phyloP scores from a whole-genome alignment of 345 rosid species.

The Pistacia integerrima region DNA sequence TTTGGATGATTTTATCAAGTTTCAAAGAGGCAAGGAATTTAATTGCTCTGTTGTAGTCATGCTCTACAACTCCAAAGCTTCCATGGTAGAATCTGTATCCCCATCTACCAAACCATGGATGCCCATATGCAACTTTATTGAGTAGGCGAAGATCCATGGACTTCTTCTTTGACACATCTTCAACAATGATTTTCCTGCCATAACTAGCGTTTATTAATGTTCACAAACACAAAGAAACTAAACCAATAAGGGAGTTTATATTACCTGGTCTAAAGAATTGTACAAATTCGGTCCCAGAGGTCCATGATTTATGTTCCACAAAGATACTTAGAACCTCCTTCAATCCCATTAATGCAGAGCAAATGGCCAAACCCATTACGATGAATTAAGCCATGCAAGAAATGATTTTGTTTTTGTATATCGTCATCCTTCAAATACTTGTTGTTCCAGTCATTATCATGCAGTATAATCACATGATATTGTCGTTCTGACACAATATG shows the following conservation, averaged over 20 bases:
- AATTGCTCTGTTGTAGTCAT: conserved; percentile 55
- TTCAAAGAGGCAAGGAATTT: conserved; percentile 63
- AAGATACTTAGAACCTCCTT: conserved; percentile 28
- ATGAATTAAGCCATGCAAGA: too few species aligned
- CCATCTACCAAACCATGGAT: conserved; percentile 92
- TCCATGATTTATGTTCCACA: conserved; percentile 76
- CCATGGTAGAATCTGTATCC: conserved; percentile 75
- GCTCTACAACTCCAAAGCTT: conserved; percentile 73
- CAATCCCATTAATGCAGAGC: too few species aligned
- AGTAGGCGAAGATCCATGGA: conserved; percentile 72
- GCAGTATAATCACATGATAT: too few species aligned
- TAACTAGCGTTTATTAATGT: background rate
- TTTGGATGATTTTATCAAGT: conserved; percentile 49
- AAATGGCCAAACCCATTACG: too few species aligned
- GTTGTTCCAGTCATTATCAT: too few species aligned
- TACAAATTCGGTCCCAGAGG: conserved; percentile 83
- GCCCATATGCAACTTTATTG: conserved; percentile 76
- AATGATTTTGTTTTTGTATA: too few species aligned
- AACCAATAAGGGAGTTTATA: background rate
- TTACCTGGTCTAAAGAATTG: conserved; percentile 58
- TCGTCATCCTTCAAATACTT: too few species aligned
- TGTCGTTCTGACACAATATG: too few species aligned
- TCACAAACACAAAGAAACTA: background rate
- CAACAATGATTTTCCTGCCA: conserved; percentile 68
- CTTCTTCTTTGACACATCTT: conserved; percentile 76